Base-by-base conservation (phyloP, 371 early-diverging fungal genomes). In the Mortierella sp. region DNA sequence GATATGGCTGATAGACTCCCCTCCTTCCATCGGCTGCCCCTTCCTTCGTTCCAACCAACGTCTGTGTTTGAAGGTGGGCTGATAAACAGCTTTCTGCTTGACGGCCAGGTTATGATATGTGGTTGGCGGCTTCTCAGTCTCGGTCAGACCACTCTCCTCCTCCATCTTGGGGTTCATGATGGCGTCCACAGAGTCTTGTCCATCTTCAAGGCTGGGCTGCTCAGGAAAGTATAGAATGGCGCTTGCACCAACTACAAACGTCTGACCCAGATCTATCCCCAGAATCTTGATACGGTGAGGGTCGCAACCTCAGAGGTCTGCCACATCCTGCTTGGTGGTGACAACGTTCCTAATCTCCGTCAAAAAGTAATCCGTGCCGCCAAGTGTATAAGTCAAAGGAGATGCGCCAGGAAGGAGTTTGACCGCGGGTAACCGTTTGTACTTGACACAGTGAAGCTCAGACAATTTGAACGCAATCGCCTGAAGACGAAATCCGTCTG, bases 31-130 rank as follows among this genome's bases (percentile, higher is more conserved):
- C 11, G 73, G 0, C 31, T 34, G 13, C 5, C 24, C 21, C 31
- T 69, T 64, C 14, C 72, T 61, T 5, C 53, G 73, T 48, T 75
- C 72, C 34, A 79, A 8, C 75, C 79, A 79, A 3, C 72, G 21
- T 16, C 72, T 51, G 55, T 69, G 80, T 31, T 75, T 69, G 0
- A 80, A 34, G 0, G 57, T 72, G 0, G 76, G 76, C 44, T 79
- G 79, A 71, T 74, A 74, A 9, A 71, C 72, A 1, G 75, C 79
- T 44, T 79, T 79, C 44, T 74, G 79, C 44, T 74, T 74, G 67
- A 74, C 57, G 14, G 71, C 69, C 14, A 79, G 44, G 40, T 79
- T 79, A 61, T 21, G 50, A 59, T 69, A 78, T 61, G 37, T 71
- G 57, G 55, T 0, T 0, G 59, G 11, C 9, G 37, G n/a, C 34